Evolutionary conservation across 2,329 filamentous ascomycete genomes (phyloP).

Genomic region (Phialophora macrospora): DNA sequence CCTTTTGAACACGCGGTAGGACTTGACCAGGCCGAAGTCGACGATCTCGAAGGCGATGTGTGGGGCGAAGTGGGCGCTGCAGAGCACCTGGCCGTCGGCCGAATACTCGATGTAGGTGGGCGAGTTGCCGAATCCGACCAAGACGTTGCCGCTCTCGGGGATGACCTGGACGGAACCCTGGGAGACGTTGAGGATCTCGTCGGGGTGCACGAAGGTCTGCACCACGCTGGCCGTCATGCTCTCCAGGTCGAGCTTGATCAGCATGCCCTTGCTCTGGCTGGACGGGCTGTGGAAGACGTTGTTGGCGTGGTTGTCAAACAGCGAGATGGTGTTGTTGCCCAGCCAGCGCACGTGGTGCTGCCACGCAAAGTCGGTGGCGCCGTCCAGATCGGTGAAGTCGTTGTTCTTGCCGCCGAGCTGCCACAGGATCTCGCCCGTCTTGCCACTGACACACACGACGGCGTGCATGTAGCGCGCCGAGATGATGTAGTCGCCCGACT

Average conservation of each 20-base stretch:
- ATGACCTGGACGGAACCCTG: conserved; percentile 53
- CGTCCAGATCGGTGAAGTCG: conserved; percentile 51
- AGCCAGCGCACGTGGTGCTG: conserved; percentile 59
- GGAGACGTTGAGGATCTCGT: conserved; percentile 46
- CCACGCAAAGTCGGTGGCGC: conserved; percentile 56
- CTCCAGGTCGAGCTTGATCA: conserved; percentile 48
- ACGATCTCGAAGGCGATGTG: conserved; percentile 48
- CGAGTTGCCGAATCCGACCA: conserved; percentile 57
- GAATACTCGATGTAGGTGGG: conserved; percentile 57
- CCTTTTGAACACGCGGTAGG: conserved; percentile 61
- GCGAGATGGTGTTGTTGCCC: conserved; percentile 41
- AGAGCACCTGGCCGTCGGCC: conserved; percentile 51
- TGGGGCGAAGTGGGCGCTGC: conserved; percentile 56
- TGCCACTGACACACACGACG: conserved; percentile 55
- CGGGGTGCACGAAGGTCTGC: conserved; percentile 48
- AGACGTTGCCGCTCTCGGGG: conserved; percentile 48
- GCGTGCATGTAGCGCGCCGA: conserved; percentile 58
- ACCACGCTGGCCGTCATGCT: conserved; percentile 53
- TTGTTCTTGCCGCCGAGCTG: conserved; percentile 57
- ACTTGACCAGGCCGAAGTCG: conserved; percentile 51
- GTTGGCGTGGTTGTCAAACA: conserved; percentile 49
- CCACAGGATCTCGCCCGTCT: conserved; percentile 58
- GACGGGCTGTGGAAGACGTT: conserved; percentile 33
- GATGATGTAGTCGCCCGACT: conserved; percentile 59
- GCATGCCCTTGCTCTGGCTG: conserved; percentile 51